Conservation (phyloP, 192 early-diverging fungal genomes). For the Mortierella hygrophila region DNA sequence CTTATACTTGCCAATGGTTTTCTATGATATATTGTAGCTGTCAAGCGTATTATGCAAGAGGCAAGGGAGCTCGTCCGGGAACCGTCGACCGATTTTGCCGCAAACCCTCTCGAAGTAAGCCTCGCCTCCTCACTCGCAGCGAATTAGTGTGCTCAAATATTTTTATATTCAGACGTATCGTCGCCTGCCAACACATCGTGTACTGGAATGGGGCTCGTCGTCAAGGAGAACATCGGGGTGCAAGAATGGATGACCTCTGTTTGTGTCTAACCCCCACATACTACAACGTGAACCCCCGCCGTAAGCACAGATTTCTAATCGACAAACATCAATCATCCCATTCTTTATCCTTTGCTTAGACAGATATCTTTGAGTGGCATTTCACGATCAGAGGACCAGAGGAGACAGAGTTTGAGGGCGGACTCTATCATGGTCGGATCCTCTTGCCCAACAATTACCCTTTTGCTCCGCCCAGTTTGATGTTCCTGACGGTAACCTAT, state of each 20-base stretch:
- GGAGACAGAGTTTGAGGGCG: conserved; percentile 88
- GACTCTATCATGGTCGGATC: conserved; percentile 91
- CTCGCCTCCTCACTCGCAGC: background rate
- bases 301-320: background rate
- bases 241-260: background rate
- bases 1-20: background rate
- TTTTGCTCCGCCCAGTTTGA: conserved; percentile 88
- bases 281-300: background rate
- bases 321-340: background rate
- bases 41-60: conserved; percentile 88
- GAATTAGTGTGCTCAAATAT: background rate
- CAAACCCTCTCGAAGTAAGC: conserved; percentile 74
- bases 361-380: conserved; percentile 98
- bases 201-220: background rate
- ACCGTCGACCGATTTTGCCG: conserved; percentile 77
- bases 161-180: background rate
- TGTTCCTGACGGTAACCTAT: conserved; percentile 76
- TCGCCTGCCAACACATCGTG: background rate
- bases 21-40: conserved; percentile 57
- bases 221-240: background rate
- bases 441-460: conserved; percentile 96
- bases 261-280: background rate
- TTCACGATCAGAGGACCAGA: conserved; percentile 93
- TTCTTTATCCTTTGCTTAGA: conserved; percentile 58
- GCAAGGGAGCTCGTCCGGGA: conserved; percentile 78